Percentiles rank a stretch among this genome's conserved stretches.
Conservation (phyloP, 1,139 yeast genomes). For the Pichia sp. region DNA sequence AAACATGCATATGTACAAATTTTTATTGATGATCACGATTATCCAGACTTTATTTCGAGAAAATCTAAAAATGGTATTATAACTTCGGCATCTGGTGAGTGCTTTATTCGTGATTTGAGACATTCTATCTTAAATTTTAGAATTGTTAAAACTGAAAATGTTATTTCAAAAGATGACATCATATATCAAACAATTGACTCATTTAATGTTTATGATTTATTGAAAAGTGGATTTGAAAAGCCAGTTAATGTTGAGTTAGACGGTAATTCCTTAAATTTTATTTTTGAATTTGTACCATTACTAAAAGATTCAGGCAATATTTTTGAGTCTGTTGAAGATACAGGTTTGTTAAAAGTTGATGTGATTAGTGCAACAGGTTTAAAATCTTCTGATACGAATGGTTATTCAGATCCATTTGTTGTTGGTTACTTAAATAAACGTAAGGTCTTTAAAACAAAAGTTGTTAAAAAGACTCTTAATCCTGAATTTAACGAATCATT, state of each 20-base stretch:
- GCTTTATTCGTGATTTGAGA: slow-evolving; percentile 63
- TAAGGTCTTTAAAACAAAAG: slow-evolving; percentile 50
- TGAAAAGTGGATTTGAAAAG: slow-evolving; percentile 41
- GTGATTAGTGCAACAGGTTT: slow-evolving; percentile 50
- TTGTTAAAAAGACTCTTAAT: slow-evolving; percentile 56
- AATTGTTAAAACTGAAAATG: slow-evolving; percentile 45
- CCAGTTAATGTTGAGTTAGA: slow-evolving; percentile 45
- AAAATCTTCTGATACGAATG: slow-evolving; percentile 58
- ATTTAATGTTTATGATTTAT: slow-evolving; percentile 46
- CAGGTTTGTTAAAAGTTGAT: slow-evolving; percentile 54
- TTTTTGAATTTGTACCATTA: slow-evolving; percentile 56
- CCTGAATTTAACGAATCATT: slow-evolving; percentile 66
- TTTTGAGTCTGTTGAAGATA: slow-evolving; percentile 56
- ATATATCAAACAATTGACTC: slow-evolving; percentile 41
- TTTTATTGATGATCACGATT: slow-evolving; percentile 57
- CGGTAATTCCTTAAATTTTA: slow-evolving; percentile 38
- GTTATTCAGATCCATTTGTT: slow-evolving; percentile 69
- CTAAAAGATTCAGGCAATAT: slow-evolving; percentile 35
- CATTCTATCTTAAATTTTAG: slow-evolving; percentile 54
- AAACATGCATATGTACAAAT: slow-evolving; percentile 47
- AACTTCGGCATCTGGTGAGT: slow-evolving; percentile 44
- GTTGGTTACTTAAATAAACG: slow-evolving; percentile 47
- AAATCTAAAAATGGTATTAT: slow-evolving; percentile 37
- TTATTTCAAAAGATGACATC: slow-evolving; percentile 43
- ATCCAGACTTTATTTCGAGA: slow-evolving; percentile 54